phyloP scores from a whole-genome alignment of 164 flowering plant species.

The Echeveria elegans region DNA sequence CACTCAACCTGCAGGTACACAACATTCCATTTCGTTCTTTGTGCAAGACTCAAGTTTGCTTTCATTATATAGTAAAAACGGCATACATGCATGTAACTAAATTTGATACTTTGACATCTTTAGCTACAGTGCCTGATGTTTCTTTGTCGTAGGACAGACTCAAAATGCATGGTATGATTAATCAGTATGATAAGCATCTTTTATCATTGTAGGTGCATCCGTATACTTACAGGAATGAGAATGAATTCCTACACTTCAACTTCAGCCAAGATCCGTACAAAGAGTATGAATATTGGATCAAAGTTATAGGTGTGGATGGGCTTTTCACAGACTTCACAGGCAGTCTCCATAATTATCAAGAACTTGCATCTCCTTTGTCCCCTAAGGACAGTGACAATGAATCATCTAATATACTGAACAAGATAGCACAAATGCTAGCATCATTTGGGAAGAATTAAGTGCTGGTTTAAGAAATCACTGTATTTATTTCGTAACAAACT shows the following conservation, averaged over 20 bases:
- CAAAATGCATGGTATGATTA: too few species aligned
- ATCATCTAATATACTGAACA: not conserved
- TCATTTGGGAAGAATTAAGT: conserved; percentile 3
- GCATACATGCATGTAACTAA: not conserved
- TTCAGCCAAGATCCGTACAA: conserved; percentile 73
- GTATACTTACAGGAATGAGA: conserved; percentile 80
- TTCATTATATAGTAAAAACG: not conserved
- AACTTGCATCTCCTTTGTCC: conserved; percentile 38
- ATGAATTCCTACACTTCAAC: conserved; percentile 52
- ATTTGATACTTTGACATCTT: not conserved
- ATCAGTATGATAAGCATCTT: not conserved
- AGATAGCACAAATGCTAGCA: not conserved
- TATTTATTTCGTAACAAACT: too few species aligned
- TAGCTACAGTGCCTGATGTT: not conserved
- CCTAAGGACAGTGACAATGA: not conserved
- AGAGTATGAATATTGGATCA: conserved; percentile 83
- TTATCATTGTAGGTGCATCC: conserved; percentile 78
- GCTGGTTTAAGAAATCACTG: not conserved
- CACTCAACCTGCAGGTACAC: conserved; percentile 68
- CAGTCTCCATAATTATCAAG: conserved; percentile 66
- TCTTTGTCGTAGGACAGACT: too few species aligned
- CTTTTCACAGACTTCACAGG: conserved; percentile 95
- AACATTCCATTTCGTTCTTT: not conserved
- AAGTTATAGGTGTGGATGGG: conserved; percentile 75
- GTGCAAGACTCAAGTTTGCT: not conserved